Conservation (phyloP, 768 basidiomycete species). For the Lactarius sanguifluus region DNA sequence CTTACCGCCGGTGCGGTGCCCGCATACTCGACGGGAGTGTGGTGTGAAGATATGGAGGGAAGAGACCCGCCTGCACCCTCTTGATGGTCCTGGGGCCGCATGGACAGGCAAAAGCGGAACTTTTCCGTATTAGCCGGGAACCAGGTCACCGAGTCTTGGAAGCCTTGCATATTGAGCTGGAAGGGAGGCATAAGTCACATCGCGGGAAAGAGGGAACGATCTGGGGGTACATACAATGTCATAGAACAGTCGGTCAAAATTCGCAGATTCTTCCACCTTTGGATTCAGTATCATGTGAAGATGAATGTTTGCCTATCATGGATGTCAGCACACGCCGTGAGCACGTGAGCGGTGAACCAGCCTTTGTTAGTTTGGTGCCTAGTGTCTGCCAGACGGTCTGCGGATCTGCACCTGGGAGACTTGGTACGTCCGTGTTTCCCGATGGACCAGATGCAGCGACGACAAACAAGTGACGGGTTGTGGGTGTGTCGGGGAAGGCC, state of each 20-base stretch:
- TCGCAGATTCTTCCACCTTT: constrained; percentile 7
- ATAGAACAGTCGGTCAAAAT: constrained; percentile 25
- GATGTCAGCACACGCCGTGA: constrained; percentile 15
- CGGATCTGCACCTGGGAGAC: constrained; percentile 21
- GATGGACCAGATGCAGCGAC: constrained; percentile 28
- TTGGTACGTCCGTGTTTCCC: constrained; percentile 19
- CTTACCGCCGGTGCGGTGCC: constrained; percentile 16
- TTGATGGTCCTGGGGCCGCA: constrained; percentile 14
- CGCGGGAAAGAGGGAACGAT: not conserved
- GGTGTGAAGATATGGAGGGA: constrained; percentile 5
- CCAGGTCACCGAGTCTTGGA: constrained; percentile 20
- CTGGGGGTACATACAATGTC: constrained; percentile 22
- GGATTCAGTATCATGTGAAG: constrained; percentile 31
- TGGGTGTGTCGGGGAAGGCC: constrained; percentile 18
- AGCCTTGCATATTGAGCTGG: constrained; percentile 24
- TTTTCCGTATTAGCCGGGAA: constrained; percentile 21
- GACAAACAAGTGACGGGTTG: constrained; percentile 30
- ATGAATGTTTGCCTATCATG: constrained; percentile 28
- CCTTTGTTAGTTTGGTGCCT: constrained; percentile 24
- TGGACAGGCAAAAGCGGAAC: constrained; percentile 26
- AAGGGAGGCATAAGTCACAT: not conserved
- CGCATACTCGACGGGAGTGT: constrained; percentile 7
- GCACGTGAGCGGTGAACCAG: constrained; percentile 20
- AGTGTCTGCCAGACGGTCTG: constrained; percentile 20
- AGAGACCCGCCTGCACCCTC: constrained; percentile 7